Conservation (phyloP, 78 protist species). For the Emiliania huxleyi region DNA sequence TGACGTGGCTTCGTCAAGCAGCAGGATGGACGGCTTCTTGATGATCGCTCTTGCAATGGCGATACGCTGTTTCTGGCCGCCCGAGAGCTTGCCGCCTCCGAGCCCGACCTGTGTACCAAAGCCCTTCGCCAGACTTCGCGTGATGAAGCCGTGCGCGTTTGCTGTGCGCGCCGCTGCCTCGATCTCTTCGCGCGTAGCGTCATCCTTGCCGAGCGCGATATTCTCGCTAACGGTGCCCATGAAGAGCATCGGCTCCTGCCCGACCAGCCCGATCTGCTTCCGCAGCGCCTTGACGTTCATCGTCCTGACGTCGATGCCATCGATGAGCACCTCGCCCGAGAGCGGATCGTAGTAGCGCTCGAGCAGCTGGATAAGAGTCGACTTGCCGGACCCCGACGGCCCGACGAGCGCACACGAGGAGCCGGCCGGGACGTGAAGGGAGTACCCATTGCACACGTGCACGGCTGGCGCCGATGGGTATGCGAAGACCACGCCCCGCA, state of each 20-base stretch:
- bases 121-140: background rate
- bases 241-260: slow-evolving; percentile 48
- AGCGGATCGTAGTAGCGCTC: slow-evolving; percentile 59
- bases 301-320: slow-evolving; percentile 55
- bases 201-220: background rate
- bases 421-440: slow-evolving; percentile 60
- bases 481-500: slow-evolving; percentile 50
- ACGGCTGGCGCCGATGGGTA: slow-evolving; percentile 58
- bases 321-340: slow-evolving; percentile 76
- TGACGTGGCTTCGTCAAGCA: slow-evolving; percentile 81
- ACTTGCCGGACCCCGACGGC: slow-evolving; percentile 72
- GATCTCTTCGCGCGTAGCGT: background rate
- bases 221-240: background rate
- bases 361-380: background rate
- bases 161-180: background rate
- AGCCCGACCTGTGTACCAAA: background rate
- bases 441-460: slow-evolving; percentile 53
- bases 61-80: slow-evolving; percentile 93
- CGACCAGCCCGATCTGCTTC: slow-evolving; percentile 63
- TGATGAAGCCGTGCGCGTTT: background rate
- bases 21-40: slow-evolving; percentile 79
- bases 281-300: slow-evolving; percentile 34
- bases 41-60: slow-evolving; percentile 93
- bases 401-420: slow-evolving; percentile 81
- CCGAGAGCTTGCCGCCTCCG: slow-evolving; percentile 81